Evolutionary conservation across 73 alveolate species (phyloP), one percentile per base, ranked within the genome.

Genomic region (Paramecium bursaria): DNA sequence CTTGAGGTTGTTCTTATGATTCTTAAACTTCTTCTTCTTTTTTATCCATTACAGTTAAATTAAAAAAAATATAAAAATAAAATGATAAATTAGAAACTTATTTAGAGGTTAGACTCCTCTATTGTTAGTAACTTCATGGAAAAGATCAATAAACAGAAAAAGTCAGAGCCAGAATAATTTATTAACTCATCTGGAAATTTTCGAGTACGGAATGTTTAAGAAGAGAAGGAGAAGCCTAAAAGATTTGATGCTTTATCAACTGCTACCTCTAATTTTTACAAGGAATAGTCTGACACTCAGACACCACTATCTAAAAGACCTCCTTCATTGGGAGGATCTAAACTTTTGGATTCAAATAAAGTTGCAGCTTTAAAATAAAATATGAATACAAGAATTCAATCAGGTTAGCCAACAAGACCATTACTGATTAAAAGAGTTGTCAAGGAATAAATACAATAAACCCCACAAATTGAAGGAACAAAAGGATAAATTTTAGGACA

Each of bases 341-440:
- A 67, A 67, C 21, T 67, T 39, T 67, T 67, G 27, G 82, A 67
- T 39, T 67, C 17, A 67, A 42, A 57, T 21, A 67, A 67, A 25
- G 19, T 67, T n/a, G 33, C 55, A 2, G 4, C 26, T 21, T 23
- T 67, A 5, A 67, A 67, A 39, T 35, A 53, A 5, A 67, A 25
- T 10, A 35, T 67, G 35, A 6, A 42, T 10, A 67, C 33, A 26
- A 67, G 82, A 67, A 67, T 67, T 42, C 22, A 35, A 35, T 67
- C 82, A 3, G 82, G 60, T 1, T 67, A 67, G 44, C 82, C 82
- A n/a, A n/a, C 46, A 67, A 67, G 61, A 23, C 82, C 82, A 11
- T 35, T 67, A 35, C 33, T 67, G 82, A 67, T 67, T 7, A 67
- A 67, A 67, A 67, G 44, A 39, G 2, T 67, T 1, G 9, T 39